A percentile compares a stretch with the other conserved stretches of the same genome.
phyloP scores from a whole-genome alignment of 1,284 basidiomycete genomes.

The Moesziomyces parantarcticus region DNA sequence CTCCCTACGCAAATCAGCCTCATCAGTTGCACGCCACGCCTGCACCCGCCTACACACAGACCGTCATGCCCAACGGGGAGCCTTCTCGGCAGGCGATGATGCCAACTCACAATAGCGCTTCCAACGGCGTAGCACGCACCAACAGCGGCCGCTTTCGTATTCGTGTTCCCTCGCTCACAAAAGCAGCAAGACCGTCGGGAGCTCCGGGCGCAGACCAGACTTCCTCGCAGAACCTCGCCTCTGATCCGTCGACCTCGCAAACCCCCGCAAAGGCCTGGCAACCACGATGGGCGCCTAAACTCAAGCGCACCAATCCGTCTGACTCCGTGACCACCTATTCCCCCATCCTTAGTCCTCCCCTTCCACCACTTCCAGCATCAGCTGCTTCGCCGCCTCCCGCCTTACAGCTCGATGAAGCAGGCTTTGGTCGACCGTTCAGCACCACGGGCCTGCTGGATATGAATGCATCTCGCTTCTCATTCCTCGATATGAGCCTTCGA shows the following conservation, averaged over 20 bases:
- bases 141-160: conserved; percentile 33
- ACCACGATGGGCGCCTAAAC: conserved; percentile 42
- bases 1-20: background rate
- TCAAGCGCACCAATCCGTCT: conserved; percentile 22
- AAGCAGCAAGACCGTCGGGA: conserved; percentile 5
- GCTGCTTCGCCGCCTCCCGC: conserved; percentile 33
- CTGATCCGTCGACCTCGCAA: conserved; percentile 3
- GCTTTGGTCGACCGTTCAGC: conserved; percentile 36
- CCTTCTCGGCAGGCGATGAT: conserved; percentile 2
- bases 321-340: conserved; percentile 29
- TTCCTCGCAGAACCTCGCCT: background rate
- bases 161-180: conserved; percentile 22
- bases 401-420: conserved; percentile 28
- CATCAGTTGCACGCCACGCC: conserved; percentile 1
- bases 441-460: conserved; percentile 32
- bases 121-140: conserved; percentile 4
- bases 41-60: background rate
- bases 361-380: conserved; percentile 9
- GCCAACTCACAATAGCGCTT: background rate
- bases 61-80: background rate
- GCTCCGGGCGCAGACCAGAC: background rate
- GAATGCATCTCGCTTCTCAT: conserved; percentile 31
- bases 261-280: conserved; percentile 20
- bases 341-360: conserved; percentile 12
- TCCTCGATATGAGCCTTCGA: conserved; percentile 35